Conservation (phyloP, 1,284 basidiomycete genomes). For the Cerrena zonata region DNA sequence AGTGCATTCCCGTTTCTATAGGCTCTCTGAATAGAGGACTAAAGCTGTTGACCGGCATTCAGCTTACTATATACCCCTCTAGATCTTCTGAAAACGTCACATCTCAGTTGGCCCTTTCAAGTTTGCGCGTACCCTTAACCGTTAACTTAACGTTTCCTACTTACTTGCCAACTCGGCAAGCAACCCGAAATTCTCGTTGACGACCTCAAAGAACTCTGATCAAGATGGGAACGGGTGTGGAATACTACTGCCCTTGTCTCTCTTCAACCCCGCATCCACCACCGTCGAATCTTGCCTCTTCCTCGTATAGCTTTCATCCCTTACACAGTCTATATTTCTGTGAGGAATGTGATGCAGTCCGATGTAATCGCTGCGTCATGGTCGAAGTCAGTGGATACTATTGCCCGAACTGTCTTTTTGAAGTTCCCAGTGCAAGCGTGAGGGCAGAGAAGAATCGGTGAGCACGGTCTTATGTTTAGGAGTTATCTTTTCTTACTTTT, state of each 20-base stretch:
- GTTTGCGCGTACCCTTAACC: no score
- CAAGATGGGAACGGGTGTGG: no score
- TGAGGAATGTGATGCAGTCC: constrained; percentile 93
- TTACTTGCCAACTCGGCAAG: no score
- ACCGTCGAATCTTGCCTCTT: constrained; percentile 68
- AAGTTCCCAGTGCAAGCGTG: constrained; percentile 94
- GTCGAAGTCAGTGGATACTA: constrained; percentile 94
- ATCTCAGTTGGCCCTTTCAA: no score
- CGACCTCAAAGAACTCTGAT: no score
- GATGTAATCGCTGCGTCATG: constrained; percentile 88
- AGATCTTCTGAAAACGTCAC: no score
- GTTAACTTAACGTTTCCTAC: no score
- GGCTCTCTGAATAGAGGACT: no score
- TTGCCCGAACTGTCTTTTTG: constrained; percentile 98
- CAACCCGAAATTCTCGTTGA: no score
- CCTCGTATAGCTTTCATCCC: constrained; percentile 72
- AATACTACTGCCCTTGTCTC: constrained; percentile 71
- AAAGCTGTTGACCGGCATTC: no score
- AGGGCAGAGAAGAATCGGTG: constrained; percentile 92
- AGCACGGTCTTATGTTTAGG: constrained; percentile 11
- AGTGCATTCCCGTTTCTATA: no score
- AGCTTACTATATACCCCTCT: no score
- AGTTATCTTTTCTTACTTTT: neutral
- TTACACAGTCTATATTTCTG: constrained; percentile 91
- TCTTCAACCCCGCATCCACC: constrained; percentile 59